Conservation (phyloP, 2,329 filamentous ascomycete species). For the Ophiocordyceps sinensis region DNA sequence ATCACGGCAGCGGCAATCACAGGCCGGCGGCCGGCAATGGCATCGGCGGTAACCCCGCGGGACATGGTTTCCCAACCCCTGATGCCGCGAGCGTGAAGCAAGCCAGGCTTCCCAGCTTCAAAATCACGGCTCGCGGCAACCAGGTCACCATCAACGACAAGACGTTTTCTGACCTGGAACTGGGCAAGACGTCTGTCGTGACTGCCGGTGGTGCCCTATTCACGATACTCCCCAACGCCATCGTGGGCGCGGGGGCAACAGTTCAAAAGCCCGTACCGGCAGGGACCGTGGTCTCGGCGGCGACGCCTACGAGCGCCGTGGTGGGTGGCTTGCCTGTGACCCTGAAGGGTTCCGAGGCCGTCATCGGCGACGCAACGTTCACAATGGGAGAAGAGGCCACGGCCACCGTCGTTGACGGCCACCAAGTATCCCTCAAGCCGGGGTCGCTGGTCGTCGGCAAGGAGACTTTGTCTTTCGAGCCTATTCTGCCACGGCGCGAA, state of each 20-base stretch:
- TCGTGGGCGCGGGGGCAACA: conserved; percentile 29
- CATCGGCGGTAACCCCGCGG: background rate
- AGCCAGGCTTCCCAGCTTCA: conserved; percentile 13
- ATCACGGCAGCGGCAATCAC: background rate
- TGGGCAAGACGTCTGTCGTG: conserved; percentile 25
- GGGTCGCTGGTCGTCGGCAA: conserved; percentile 20
- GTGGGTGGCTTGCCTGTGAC: conserved; percentile 25
- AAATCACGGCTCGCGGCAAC: conserved; percentile 27
- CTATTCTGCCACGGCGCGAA: conserved; percentile 14
- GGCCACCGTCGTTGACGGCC: conserved; percentile 18
- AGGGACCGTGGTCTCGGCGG: conserved; percentile 14
- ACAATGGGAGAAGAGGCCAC: conserved; percentile 22
- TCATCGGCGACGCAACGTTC: conserved; percentile 28
- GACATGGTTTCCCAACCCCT: background rate
- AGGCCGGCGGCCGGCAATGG: background rate
- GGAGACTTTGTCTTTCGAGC: conserved; percentile 21
- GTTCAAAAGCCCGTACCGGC: conserved; percentile 24
- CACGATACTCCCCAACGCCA: conserved; percentile 30
- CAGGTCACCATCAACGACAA: conserved; percentile 31
- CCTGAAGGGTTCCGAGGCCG: conserved; percentile 24
- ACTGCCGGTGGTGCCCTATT: conserved; percentile 27
- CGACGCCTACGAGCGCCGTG: conserved; percentile 21
- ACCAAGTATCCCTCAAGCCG: conserved; percentile 19
- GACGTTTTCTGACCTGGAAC: conserved; percentile 25
- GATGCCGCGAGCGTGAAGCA: background rate